phyloP scores from a whole-genome alignment of 2,329 filamentous ascomycete genomes.

The Colletotrichum cordylinicola region DNA sequence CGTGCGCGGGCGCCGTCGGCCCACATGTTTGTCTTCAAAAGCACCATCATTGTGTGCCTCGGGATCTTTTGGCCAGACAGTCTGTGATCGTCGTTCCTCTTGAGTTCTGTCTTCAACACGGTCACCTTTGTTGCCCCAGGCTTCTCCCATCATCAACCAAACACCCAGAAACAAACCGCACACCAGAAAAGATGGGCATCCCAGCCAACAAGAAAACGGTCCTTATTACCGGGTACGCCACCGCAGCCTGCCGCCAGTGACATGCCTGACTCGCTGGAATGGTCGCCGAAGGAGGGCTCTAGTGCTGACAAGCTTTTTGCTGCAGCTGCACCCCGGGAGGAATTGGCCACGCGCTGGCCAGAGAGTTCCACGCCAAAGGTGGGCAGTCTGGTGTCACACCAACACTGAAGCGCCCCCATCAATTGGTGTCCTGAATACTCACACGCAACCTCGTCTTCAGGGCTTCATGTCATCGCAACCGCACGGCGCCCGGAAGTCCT shows the following conservation, averaged over 20 bases:
- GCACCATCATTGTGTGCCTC: not conserved
- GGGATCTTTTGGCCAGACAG: not conserved
- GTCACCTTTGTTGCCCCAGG: not conserved
- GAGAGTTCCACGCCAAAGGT: slow-evolving; percentile 60
- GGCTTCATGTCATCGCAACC: slow-evolving; percentile 62
- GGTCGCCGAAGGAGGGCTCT: not conserved
- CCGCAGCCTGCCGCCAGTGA: not conserved
- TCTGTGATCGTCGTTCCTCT: not conserved
- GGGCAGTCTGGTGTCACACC: not conserved
- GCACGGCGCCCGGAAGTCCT: slow-evolving; percentile 57
- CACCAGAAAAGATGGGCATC: not conserved
- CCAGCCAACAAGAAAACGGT: slow-evolving; percentile 43
- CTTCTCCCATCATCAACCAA: not conserved
- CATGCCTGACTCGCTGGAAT: not conserved
- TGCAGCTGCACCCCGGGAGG: slow-evolving; percentile 62
- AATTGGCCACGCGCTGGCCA: slow-evolving; percentile 60
- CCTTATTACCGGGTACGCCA: slow-evolving; percentile 54
- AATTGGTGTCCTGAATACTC: not conserved
- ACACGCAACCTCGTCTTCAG: slow-evolving; percentile 29
- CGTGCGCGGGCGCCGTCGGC: not conserved
- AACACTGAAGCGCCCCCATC: not conserved
- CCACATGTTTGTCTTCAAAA: not conserved
- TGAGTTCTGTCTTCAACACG: not conserved
- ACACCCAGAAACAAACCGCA: not conserved
- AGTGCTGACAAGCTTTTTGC: not conserved